Base-by-base conservation (phyloP, 2,329 filamentous ascomycete species). In the Thielaviopsis punctulata region DNA sequence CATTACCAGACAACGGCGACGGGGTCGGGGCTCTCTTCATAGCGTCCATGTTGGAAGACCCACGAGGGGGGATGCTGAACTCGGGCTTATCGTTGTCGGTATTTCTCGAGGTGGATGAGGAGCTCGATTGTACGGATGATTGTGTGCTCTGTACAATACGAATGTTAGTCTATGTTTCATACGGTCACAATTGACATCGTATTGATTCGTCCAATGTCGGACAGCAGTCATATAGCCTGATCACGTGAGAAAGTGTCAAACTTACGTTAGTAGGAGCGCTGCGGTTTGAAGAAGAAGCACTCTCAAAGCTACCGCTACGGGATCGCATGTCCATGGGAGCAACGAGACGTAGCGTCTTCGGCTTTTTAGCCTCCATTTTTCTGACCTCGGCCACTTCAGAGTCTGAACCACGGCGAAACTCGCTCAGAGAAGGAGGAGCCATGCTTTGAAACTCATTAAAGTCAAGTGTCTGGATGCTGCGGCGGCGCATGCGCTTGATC, bases 401-500 rank as follows among this genome's bases (percentile, higher is more conserved):
- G 52, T 60, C 52, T 6, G 45, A 45, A 21, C 39, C 46, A 36
- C 53, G 49, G 19, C 53, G 53, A 36, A 55, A 48, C 8, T 55
- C 53, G 27, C 25, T 47, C 19, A 55, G 24, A 21, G 53, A 23
- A 21, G 45, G 52, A 9, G 53, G 53, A 5, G 45, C 33, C 48
- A 54, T 54, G 13, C 52, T 66, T 52, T 64, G 62, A 58, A 68
- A 68, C 56, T 71, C 67, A 59, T 67, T 58, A 60, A 67, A 66
- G 64, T 77, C 73, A 55, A 75, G 65, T 18, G 79, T 82, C 58
- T 86, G 86, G 68, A 93, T 77, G 66, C 88, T 95, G 58, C 88
- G 80, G 62, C 88, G 79, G 59, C 88, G 76, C 66, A 88, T 84
- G 62, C 86, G 76, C 66, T 84, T 87, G 9, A 80, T 76, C 24